phyloP scores from a whole-genome alignment of 2,329 filamentous ascomycete genomes.

The Zymoseptoria brevis region DNA sequence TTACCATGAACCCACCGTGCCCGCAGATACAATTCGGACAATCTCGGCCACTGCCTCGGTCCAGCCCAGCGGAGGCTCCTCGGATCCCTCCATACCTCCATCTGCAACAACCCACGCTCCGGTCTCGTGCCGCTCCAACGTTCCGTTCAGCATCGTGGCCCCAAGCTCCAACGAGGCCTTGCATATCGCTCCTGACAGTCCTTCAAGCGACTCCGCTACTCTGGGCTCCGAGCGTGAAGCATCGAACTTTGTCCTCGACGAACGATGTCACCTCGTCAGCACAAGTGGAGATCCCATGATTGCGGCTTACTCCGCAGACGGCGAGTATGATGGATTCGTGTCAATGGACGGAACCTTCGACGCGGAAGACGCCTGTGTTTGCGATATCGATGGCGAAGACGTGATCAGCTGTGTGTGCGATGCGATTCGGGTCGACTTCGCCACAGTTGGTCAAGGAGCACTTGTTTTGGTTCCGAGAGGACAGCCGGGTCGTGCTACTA shows the following conservation, averaged over 20 bases:
- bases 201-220: background rate
- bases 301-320: background rate
- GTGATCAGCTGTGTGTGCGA: background rate
- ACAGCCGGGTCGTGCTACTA: background rate
- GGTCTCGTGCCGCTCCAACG: background rate
- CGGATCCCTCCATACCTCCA: background rate
- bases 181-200: background rate
- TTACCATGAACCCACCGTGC: background rate
- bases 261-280: background rate
- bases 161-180: background rate
- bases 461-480: background rate
- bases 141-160: background rate
- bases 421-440: background rate
- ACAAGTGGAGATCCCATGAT: background rate
- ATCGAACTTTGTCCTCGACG: background rate
- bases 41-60: background rate
- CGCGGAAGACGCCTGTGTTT: background rate
- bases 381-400: background rate
- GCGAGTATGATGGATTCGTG: background rate
- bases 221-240: background rate
- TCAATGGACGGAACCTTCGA: background rate
- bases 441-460: background rate
- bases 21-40: background rate
- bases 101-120: background rate
- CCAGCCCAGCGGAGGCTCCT: background rate